These are phyloP conservation scores for Acacia acuminata DNA, from an alignment of 306 rosid genomes.

Conservation along the genomic window DNA sequence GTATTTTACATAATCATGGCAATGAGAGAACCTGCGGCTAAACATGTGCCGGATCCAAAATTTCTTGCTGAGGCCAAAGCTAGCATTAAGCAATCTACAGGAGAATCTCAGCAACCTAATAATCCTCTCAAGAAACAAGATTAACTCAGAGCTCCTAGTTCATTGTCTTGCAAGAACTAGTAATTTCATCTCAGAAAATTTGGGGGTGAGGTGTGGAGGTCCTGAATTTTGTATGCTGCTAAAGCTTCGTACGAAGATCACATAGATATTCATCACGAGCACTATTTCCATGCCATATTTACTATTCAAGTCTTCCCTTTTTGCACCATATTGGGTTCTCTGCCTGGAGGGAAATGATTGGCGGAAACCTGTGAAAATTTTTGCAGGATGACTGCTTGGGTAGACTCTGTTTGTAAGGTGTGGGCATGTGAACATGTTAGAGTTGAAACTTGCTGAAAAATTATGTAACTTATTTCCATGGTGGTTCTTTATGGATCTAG, in stretches of 20 bases:
- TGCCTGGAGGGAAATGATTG: conserved; percentile 15
- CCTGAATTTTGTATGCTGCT: conserved; percentile 30
- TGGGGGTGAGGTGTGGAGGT: conserved; percentile 41
- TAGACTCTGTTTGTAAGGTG: not conserved
- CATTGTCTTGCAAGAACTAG: no score
- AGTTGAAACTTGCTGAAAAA: not conserved
- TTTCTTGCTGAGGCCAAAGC: conserved; percentile 88
- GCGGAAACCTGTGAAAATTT: not conserved
- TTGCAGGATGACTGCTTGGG: not conserved
- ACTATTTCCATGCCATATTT: conserved; percentile 18
- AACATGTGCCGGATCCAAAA: conserved; percentile 78
- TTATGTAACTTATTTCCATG: not conserved
- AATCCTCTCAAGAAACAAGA: conserved; percentile 63
- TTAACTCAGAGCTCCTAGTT: conserved; percentile 34
- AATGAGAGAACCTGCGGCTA: conserved; percentile 76
- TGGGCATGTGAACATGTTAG: not conserved
- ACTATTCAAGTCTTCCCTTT: not conserved
- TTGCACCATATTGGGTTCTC: conserved; percentile 10
- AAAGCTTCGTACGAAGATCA: conserved; percentile 17
- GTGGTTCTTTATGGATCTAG: not conserved
- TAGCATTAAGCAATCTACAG: conserved; percentile 51
- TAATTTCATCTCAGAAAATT: conserved; percentile 19
- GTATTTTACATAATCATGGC: conserved; percentile 83
- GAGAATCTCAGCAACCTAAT: conserved; percentile 47
- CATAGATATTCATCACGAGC: conserved; percentile 29